phyloP scores from a whole-genome alignment of 208 protist species.

The Phytomonas sp. region DNA sequence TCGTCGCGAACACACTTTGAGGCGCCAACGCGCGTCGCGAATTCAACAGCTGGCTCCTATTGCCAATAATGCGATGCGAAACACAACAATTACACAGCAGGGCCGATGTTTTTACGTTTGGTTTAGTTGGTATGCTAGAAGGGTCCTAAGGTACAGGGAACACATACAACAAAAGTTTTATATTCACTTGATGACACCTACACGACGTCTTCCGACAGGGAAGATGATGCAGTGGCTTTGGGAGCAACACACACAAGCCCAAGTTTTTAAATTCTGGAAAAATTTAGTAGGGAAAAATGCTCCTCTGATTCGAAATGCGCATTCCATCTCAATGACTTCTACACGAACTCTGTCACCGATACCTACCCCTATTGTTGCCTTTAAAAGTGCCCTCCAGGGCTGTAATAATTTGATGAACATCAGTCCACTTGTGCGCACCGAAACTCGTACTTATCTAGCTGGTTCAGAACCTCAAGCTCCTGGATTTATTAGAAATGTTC shows the following conservation, averaged over 20 bases:
- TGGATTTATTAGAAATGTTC: neutral
- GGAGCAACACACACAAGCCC: neutral
- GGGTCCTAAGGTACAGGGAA: neutral
- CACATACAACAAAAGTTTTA: neutral
- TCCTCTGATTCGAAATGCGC: neutral
- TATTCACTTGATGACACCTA: neutral
- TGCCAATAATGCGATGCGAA: slow-evolving; percentile 7
- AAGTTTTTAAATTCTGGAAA: neutral
- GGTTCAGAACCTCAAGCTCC: neutral
- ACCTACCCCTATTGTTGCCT: neutral
- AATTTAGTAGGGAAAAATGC: neutral
- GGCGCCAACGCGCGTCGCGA: slow-evolving; percentile 27
- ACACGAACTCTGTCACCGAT: neutral
- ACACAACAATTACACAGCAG: neutral
- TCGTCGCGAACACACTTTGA: slow-evolving; percentile 39
- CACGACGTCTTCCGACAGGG: neutral
- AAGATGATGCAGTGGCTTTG: neutral
- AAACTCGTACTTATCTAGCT: slow-evolving; percentile 1
- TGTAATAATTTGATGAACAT: neutral
- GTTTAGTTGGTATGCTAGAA: neutral
- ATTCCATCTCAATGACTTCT: neutral
- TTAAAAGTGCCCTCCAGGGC: neutral
- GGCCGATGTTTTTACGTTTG: neutral
- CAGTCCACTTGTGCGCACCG: neutral
- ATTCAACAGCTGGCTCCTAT: slow-evolving; percentile 10